phyloP scores from a whole-genome alignment of 176 grass and related monocot species.

The Juncus effusus region DNA sequence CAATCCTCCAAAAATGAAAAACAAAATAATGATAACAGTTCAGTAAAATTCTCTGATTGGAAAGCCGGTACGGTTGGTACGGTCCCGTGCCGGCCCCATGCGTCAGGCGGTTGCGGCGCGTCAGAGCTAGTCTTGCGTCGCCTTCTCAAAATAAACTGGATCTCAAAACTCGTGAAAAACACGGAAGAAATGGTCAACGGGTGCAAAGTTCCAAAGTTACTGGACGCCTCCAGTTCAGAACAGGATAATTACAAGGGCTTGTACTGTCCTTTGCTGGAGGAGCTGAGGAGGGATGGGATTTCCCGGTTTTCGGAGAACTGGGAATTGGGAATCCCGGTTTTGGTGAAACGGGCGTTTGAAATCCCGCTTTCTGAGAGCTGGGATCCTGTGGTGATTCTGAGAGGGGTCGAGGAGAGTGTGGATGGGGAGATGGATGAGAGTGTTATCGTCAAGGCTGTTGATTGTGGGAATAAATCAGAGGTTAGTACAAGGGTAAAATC shows the following conservation, averaged over 20 bases:
- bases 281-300: slow-evolving; percentile 64
- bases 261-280: slow-evolving; percentile 54
- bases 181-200: slow-evolving; percentile 92
- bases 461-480: slow-evolving; percentile 67
- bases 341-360: slow-evolving; percentile 76
- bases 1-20: slow-evolving; percentile 36
- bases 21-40: slow-evolving; percentile 36
- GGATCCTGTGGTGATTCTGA: slow-evolving; percentile 81
- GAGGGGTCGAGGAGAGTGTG: slow-evolving; percentile 67
- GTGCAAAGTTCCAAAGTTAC: slow-evolving; percentile 57
- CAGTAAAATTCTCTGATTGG: slow-evolving; percentile 62
- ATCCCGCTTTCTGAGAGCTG: slow-evolving; percentile 68
- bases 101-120: slow-evolving; percentile 70
- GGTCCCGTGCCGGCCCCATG: slow-evolving; percentile 62
- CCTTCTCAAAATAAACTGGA: slow-evolving; percentile 99
- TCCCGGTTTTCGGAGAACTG: slow-evolving; percentile 76
- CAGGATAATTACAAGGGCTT: slow-evolving; percentile 33
- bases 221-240: slow-evolving; percentile 38
- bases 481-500: slow-evolving; percentile 34
- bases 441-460: slow-evolving; percentile 66
- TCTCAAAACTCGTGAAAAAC: slow-evolving; percentile 77
- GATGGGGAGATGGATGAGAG: slow-evolving; percentile 71
- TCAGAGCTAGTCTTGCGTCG: slow-evolving; percentile 80
- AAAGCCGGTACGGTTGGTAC: slow-evolving; percentile 63
- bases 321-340: slow-evolving; percentile 72